Evolutionary conservation across 306 rosid genomes (phyloP).

Genomic region (Canavalia gladiata): DNA sequence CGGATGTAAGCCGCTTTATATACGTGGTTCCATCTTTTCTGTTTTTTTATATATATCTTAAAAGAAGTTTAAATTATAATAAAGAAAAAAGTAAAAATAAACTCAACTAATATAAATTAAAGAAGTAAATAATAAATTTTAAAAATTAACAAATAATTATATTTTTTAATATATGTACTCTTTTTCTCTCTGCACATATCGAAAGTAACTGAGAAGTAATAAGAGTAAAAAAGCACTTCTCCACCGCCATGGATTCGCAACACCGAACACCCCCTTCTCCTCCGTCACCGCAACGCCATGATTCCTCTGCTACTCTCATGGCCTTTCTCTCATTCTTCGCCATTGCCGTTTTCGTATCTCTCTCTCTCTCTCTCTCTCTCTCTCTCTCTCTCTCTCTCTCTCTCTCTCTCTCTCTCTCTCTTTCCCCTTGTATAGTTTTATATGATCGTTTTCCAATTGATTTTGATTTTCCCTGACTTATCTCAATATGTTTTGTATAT

Average conservation of each 20-base stretch:
- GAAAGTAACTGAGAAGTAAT: too few relatives aligned
- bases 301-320: conserved; percentile 47
- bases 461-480: not conserved
- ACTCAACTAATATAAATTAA: too few relatives aligned
- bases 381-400: conserved; percentile 30
- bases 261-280: conserved; percentile 49
- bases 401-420: conserved; percentile 29
- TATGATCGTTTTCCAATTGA: not conserved
- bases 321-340: conserved; percentile 57
- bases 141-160: too few relatives aligned
- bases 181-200: too few relatives aligned
- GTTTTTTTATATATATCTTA: too few relatives aligned
- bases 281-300: conserved; percentile 45
- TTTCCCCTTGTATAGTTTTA: not conserved
- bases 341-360: conserved; percentile 62
- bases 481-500: not conserved
- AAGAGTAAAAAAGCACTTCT: not conserved
- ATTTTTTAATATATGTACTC: too few relatives aligned
- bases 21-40: too few relatives aligned
- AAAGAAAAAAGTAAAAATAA: too few relatives aligned
- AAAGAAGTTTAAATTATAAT: too few relatives aligned
- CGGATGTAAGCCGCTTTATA: too few relatives aligned
- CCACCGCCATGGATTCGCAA: conserved; percentile 72
- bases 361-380: conserved; percentile 17
- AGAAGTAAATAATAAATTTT: too few relatives aligned